A percentile compares a stretch with the other conserved stretches of the same genome.
Conservation (phyloP, 1,284 basidiomycete genomes). For the Irpex sp. region DNA sequence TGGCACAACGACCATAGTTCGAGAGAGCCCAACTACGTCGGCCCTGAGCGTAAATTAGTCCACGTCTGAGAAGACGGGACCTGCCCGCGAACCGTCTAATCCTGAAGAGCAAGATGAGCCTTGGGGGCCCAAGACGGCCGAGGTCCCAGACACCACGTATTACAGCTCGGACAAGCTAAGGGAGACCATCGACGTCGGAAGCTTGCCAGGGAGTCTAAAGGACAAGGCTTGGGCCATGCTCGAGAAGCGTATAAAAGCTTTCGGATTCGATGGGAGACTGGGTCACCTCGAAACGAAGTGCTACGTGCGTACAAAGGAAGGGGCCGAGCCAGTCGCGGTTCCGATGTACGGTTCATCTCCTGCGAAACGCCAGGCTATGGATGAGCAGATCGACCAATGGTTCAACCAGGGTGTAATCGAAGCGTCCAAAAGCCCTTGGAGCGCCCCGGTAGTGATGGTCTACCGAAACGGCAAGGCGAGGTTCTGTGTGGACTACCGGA, state of each 20-base stretch:
- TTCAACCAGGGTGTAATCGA: conserved; percentile 29
- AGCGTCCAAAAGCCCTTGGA: conserved; percentile 31
- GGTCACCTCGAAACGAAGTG: background rate
- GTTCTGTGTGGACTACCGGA: conserved; percentile 27
- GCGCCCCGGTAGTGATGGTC: conserved; percentile 29
- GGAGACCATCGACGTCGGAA: conserved; percentile 6
- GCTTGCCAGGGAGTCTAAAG: background rate
- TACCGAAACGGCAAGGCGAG: conserved; percentile 29
- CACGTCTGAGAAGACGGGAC: background rate
- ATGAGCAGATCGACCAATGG: conserved; percentile 29
- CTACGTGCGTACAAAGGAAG: conserved; percentile 1
- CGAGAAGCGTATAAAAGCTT: background rate
- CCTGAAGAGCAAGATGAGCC: background rate
- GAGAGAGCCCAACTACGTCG: background rate
- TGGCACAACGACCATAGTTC: too few relatives aligned
- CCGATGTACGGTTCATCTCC: conserved; percentile 28
- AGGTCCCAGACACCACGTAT: background rate
- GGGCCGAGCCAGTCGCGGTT: conserved; percentile 17
- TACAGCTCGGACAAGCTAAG: background rate
- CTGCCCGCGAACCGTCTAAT: background rate
- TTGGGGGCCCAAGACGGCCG: conserved; percentile 8
- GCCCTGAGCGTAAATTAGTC: background rate
- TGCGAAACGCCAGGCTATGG: conserved; percentile 28
- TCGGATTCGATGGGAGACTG: background rate
- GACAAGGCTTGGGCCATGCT: background rate